Evolutionary conservation across 1,284 basidiomycete genomes (phyloP).

Genomic region (Blastosporella zonata): DNA sequence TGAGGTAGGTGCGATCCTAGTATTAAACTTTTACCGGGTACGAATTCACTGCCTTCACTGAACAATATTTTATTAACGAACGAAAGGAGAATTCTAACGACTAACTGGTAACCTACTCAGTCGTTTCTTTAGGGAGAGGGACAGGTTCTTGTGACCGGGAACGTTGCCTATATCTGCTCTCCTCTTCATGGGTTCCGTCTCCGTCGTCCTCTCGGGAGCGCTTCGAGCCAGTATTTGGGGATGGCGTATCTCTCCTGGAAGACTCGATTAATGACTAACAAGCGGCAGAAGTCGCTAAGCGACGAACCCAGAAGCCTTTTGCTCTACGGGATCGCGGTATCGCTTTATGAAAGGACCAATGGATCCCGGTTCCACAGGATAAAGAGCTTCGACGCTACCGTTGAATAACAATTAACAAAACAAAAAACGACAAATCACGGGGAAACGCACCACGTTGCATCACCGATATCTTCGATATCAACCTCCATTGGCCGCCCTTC

Average conservation of each 20-base stretch:
- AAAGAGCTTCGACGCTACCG: not conserved
- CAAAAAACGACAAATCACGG: not conserved
- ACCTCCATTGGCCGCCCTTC: not conserved
- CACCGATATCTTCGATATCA: slow-evolving; percentile 16
- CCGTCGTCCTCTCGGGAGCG: slow-evolving; percentile 10
- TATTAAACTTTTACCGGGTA: too few species aligned
- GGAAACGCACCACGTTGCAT: not conserved
- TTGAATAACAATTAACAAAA: not conserved
- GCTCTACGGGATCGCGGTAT: not conserved
- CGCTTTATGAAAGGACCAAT: not conserved
- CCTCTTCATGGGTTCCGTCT: slow-evolving; percentile 1
- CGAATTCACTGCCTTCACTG: not conserved
- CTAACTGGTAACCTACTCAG: not conserved
- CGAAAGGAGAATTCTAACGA: not conserved
- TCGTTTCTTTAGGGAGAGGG: not conserved
- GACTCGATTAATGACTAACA: not conserved
- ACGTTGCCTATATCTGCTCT: slow-evolving; percentile 4
- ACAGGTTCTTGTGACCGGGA: not conserved
- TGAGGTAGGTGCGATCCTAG: too few species aligned
- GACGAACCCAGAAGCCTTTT: not conserved
- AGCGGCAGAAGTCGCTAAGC: too few species aligned
- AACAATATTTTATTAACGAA: not conserved
- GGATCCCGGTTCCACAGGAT: not conserved
- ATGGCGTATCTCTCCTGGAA: not conserved
- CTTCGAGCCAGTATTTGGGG: not conserved